Base-by-base conservation (phyloP, 192 early-diverging fungal genomes). In the Entomortierella parvispora region DNA sequence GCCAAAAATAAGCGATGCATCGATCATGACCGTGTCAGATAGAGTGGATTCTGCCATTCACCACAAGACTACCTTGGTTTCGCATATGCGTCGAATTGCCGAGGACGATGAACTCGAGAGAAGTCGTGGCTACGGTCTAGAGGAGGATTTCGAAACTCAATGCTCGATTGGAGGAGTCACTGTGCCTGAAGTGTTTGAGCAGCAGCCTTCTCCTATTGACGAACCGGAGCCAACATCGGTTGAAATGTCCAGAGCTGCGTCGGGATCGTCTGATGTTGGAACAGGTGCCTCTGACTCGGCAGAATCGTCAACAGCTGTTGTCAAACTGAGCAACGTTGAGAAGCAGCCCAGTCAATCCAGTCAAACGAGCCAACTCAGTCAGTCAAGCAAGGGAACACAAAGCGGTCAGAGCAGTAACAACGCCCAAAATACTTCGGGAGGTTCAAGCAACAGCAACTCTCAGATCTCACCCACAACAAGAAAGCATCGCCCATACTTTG, bases 401-500 rank as follows among this genome's bases (percentile, higher is more conserved):
- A 61, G 50, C 58, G 55, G 51, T 23, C 37, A 62, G 25, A 47
- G 43, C 32, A 70, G 43, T 45, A 52, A 64, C 11, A 34, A 26
- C 34, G 45, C 31, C 52, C 63, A 55, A 29, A 31, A 14, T 11
- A 55, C 20, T 42, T 52, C 44, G 26, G 63, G 52, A 4, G 55
- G 58, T 26, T 29, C 56, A 26, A 31, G 31, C 59, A 61, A 29
- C 40, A 42, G 37, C 44, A 33, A 20, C 14, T 33, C 12, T 28
- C 11, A 32, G 22, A n/a, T 31, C 3, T 42, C 60, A 5, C 48
- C 37, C 2, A 59, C 60, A 18, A 44, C 60, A 11, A 65, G 74
- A 3, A 77, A 77, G 32, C 74, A 72, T 44, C 69, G 79, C 2
- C 70, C 68, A 11, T 68, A 62, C 3, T 71, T 69, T 68, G 78